Evolutionary conservation across 2,329 filamentous ascomycete genomes (phyloP), one percentile per base, ranked within the genome.

Genomic region (Cercospora zeina): DNA sequence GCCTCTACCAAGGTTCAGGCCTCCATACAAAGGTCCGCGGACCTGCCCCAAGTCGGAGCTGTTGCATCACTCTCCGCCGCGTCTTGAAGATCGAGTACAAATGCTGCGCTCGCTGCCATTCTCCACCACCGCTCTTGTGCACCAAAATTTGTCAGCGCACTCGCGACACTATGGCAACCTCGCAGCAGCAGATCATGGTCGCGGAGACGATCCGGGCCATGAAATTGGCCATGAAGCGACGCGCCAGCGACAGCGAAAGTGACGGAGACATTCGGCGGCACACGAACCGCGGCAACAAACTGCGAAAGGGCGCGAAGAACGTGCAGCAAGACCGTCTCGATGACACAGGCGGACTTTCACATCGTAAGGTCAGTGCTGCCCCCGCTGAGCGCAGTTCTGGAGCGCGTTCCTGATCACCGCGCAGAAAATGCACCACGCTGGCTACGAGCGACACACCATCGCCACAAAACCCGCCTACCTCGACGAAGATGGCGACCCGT

Each of bases 221-320:
- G 82, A 89, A 87, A 71, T 86, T 87, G 75, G 85, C 86, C 5
- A 78, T 88, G 63, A 88, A 87, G 73, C 67, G 72, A 47, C 86
- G 83, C 74, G 80, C 83, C 67, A 87, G 86, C 62, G 90, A 91
- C 65, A 90, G 87, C 69, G 90, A 93, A 74, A 90, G 89, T 62
- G 90, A 93, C 75, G 86, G 87, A 63, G 84, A 86, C 59, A 87
- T 91, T 69, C 83, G 87, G 63, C 82, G 84, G 69, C 84, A 84
- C 69, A 88, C 86, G 61, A 92, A 92, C 75, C 87, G 89, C 72
- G 89, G 89, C 64, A 86, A 91, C 76, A 93, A 93, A 74, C 81
- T 93, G 50, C 90, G 92, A 80, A 89, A 86, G 75, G 84, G 86
- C 69, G 87, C 90, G 49, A 83, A 86, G 68, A 90, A 90, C 72